Evolutionary conservation across 148 eudicot species (phyloP), one percentile per base, ranked within the genome.

Genomic region (Diospyros lotus): DNA sequence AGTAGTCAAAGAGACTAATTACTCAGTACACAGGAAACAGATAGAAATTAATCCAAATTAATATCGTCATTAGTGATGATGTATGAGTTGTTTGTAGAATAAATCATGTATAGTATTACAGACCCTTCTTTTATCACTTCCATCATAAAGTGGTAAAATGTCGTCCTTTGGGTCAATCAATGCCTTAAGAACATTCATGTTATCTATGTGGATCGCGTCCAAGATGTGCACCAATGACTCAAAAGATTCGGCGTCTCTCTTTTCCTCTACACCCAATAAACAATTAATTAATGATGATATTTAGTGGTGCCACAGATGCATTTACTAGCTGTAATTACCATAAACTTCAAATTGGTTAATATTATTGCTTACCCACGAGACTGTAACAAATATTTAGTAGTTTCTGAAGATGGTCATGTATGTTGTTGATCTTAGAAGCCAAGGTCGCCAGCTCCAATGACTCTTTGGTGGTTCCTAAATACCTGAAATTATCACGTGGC

Each of bases 381-480:
- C 46, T 80, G 73, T 76, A 66, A 73, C 88, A 77, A 52, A 67
- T 69, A 3, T 53, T 76, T 53, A 85, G 73, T 8, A 77, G 80
- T 48, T 38, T 80, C 77, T 71, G 76, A 45, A 89, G 86, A 74
- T 87, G 86, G 15, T 82, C 86, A 67, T 73, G 82, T 66, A 89
- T 84, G 11, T 76, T 81, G 17, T 80, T 77, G 51, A 89, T 86
- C 82, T 86, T 89, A 82, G 83, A 82, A 45, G 87, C 80, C 79
- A 83, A 78, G 77, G 84, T 87, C 39, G 87, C 84, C 39, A 89
- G 86, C 72, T 89, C 93, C 81, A 88, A 85, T 60, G 84, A 68
- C 78, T 85, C 90, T 15, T 80, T 58, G 2, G 80, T 64, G 3
- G 89, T 77, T 80, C 77, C 66, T 45, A 38, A 52, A 64, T 77